Conservation (phyloP, 805 yeast genomes). For the Myxozyma monticola region DNA sequence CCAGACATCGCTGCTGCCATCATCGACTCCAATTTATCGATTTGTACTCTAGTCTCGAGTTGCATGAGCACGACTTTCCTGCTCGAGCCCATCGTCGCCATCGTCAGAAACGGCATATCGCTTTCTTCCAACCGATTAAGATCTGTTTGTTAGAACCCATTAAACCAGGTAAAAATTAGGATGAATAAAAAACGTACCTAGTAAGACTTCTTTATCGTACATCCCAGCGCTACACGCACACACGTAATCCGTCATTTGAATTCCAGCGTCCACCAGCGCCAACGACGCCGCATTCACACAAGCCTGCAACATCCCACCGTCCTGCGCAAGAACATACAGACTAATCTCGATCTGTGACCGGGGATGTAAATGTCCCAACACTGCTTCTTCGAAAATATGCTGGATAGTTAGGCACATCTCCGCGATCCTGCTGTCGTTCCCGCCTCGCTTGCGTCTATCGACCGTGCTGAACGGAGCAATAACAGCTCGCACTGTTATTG, state of each 20-base stretch:
- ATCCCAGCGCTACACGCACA: conserved; percentile 78
- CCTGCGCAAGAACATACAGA: conserved; percentile 79
- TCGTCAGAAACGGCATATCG: conserved; percentile 76
- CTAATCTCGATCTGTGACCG: conserved; percentile 76
- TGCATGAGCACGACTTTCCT: conserved; percentile 75
- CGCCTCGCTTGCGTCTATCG: conserved; percentile 68
- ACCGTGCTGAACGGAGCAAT: conserved; percentile 80
- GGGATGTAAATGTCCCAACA: conserved; percentile 73
- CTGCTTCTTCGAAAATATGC: conserved; percentile 51
- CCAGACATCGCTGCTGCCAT: conserved; percentile 86
- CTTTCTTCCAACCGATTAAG: conserved; percentile 78
- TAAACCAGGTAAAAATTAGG: background rate
- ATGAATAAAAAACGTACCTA: conserved; percentile 36
- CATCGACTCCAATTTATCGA: conserved; percentile 74
- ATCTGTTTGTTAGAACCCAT: conserved; percentile 47
- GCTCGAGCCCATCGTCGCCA: conserved; percentile 80
- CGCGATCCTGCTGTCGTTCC: conserved; percentile 53
- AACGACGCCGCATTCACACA: conserved; percentile 83
- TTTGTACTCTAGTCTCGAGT: conserved; percentile 79
- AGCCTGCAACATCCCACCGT: conserved; percentile 81
- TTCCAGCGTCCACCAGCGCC: conserved; percentile 92
- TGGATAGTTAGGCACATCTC: conserved; percentile 40
- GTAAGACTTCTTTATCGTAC: conserved; percentile 71
- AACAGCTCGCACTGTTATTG: conserved; percentile 61
- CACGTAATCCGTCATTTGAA: conserved; percentile 88